Conservation (phyloP, 2,329 filamentous ascomycete genomes). For the Neonectria sp. region DNA sequence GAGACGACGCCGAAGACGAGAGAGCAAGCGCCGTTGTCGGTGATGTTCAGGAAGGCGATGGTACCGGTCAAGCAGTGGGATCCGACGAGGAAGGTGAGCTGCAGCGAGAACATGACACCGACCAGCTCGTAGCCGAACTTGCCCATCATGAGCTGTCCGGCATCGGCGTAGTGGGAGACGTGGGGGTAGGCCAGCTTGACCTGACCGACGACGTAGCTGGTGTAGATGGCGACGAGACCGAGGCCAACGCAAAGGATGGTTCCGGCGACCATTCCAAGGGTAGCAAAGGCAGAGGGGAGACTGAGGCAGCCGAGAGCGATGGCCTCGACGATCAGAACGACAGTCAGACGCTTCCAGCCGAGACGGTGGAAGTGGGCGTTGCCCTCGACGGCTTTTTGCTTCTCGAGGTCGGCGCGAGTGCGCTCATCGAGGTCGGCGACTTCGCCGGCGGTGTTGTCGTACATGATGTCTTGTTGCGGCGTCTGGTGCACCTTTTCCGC, state of each 20-base stretch:
- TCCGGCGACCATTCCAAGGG: constrained; percentile 68
- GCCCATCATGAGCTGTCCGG: constrained; percentile 74
- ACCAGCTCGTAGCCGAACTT: constrained; percentile 73
- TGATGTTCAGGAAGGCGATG: constrained; percentile 77
- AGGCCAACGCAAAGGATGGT: constrained; percentile 59
- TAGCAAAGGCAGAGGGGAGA: constrained; percentile 66
- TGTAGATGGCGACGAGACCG: constrained; percentile 64
- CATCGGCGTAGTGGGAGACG: constrained; percentile 78
- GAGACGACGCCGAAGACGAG: constrained; percentile 63
- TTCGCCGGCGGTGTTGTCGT: constrained; percentile 50
- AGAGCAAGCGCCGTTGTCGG: constrained; percentile 66
- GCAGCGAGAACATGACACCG: constrained; percentile 72
- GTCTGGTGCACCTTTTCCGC: constrained; percentile 24
- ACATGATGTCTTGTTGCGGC: constrained; percentile 43
- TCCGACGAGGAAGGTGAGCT: constrained; percentile 78
- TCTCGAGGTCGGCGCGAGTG: constrained; percentile 58
- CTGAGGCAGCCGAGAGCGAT: constrained; percentile 69
- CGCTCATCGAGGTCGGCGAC: constrained; percentile 56
- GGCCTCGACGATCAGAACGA: constrained; percentile 70
- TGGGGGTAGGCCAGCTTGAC: constrained; percentile 68
- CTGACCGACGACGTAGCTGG: constrained; percentile 62
- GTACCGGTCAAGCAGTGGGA: constrained; percentile 81
- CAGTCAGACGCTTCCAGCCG: constrained; percentile 70
- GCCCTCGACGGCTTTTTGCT: constrained; percentile 62
- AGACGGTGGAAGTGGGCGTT: constrained; percentile 66